Base-by-base conservation (phyloP, 2,329 filamentous ascomycete genomes). In the Colletotrichum somersetense region DNA sequence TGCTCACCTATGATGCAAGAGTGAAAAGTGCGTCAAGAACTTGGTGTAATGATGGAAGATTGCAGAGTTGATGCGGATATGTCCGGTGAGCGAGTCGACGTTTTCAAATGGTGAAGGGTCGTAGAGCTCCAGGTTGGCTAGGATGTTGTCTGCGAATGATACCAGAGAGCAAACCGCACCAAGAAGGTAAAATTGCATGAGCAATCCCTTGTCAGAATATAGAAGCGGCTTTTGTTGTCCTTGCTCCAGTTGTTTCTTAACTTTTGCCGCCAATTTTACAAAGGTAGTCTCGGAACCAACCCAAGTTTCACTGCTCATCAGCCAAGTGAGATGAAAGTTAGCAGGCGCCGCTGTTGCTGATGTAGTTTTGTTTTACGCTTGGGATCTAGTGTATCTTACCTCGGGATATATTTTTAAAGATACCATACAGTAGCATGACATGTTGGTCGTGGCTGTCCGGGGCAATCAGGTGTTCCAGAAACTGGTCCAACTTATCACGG, bases 271-370 rank as follows among this genome's bases (percentile, higher is more conserved):
- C 16, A 72, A n/a, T 30, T 61, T 72, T 20, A 53, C 38, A 1
- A 64, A 30, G 1, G 50, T 42, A 5, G 44, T n/a, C 11, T 64
- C 53, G 10, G 58, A 72, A 2, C 59, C 48, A 12, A 57, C 44
- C 65, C 69, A 72, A 10, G 59, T 64, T 10, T 44, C 30, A n/a
- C 64, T 59, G 14, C 56, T 66, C 69, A 72, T 72, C 4, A 48
- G 8, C 69, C 69, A 30, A 30, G 3, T 2, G 20, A 30, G 16
- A 11, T 6, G 5, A 10, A 42, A 3, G 30, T 16, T 12, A 59
- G 35, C 20, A 6, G 3, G 12, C 18, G 5, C 5, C n/a, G 3
- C 7, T 16, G n/a, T n/a, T 16, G 44, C 6, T 30, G 46, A 16
- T 23, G 23, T 10, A 23, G 2, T 23, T 12, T 11, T 14, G 12